These are phyloP conservation scores for Lodderomyces jiufengensis DNA, from an alignment of 1,139 yeast genomes.

Conservation along the genomic window DNA sequence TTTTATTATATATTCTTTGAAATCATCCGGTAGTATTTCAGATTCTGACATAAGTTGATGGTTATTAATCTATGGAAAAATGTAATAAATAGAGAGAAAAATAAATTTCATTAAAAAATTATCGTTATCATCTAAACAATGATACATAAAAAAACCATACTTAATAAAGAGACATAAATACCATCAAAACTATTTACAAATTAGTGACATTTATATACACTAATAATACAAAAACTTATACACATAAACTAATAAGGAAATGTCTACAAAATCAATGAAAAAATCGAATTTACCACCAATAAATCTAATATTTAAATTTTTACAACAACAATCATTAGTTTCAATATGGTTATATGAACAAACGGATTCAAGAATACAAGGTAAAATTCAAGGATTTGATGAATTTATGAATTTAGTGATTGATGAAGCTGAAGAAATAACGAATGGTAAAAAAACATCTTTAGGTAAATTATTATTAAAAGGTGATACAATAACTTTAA, in stretches of 20 bases:
- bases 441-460: conserved; percentile 38
- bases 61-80: background rate
- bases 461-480: conserved; percentile 66
- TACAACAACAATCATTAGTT: conserved; percentile 78
- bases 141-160: too few relatives aligned
- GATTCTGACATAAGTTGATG: background rate
- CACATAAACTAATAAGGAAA: conserved; percentile 4
- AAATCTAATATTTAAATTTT: conserved; percentile 79
- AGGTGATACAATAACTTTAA: conserved; percentile 90
- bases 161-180: too few relatives aligned
- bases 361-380: conserved; percentile 71
- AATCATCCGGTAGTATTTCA: conserved; percentile 5
- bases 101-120: too few relatives aligned
- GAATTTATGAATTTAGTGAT: conserved; percentile 97
- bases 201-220: too few relatives aligned
- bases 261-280: conserved; percentile 22
- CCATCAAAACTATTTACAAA: too few relatives aligned
- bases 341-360: conserved; percentile 90
- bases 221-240: too few relatives aligned
- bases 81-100: conserved; percentile 1
- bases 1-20: conserved; percentile 10
- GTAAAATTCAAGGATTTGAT: conserved; percentile 87
- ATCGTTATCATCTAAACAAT: too few relatives aligned
- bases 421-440: conserved; percentile 78
- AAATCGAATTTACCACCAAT: conserved; percentile 77